These are phyloP conservation scores for Hortaea werneckii DNA, from an alignment of 2,329 filamentous ascomycete species.

Conservation along the genomic window DNA sequence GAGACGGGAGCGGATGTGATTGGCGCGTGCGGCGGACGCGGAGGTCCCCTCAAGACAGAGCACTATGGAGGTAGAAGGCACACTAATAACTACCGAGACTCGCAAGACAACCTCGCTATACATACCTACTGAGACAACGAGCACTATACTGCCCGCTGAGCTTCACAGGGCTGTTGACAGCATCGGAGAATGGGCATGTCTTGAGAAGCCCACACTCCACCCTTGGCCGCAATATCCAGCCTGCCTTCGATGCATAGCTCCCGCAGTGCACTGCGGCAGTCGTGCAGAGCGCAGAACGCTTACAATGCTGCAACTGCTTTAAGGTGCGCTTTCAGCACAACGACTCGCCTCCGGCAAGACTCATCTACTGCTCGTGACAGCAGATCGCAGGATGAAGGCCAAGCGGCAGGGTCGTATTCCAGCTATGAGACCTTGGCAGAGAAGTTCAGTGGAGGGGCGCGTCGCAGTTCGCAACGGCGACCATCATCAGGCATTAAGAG, in stretches of 20 bases:
- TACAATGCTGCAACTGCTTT: constrained; percentile 14
- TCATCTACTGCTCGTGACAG: background rate
- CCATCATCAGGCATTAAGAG: no score
- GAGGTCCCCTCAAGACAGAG: background rate
- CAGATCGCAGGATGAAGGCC: background rate
- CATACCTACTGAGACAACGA: no score
- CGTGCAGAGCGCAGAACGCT: constrained; percentile 15
- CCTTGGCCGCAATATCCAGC: no score
- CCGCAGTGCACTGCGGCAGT: constrained; percentile 3
- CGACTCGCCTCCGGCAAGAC: constrained; percentile 1
- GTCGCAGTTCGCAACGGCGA: no score
- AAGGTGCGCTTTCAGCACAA: constrained; percentile 10
- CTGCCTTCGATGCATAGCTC: background rate
- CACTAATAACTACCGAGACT: no score
- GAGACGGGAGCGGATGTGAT: no score
- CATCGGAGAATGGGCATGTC: no score
- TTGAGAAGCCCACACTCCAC: no score
- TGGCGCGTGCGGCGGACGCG: background rate
- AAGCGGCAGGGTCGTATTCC: background rate
- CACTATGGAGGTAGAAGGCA: no score
- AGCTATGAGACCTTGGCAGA: background rate
- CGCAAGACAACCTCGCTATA: no score
- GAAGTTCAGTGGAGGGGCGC: background rate
- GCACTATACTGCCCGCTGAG: no score
- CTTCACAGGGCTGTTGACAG: no score